Evolutionary conservation across 164 flowering plant species (phyloP), one percentile per base, ranked within the genome.

Genomic region (Chimonanthus salicifolius): DNA sequence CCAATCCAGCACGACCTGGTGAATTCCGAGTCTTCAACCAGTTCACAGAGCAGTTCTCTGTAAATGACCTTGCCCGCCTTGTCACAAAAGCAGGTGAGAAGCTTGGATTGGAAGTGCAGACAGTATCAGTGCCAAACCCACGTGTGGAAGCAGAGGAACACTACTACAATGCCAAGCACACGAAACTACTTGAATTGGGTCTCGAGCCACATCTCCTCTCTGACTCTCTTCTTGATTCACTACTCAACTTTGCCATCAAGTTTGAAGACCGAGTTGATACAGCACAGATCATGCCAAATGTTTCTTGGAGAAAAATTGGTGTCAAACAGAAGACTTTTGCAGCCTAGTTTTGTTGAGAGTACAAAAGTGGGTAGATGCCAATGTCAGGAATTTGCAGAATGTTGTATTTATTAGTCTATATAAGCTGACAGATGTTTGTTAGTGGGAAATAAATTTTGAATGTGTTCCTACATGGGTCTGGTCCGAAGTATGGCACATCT

Each of bases 101-200:
- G 75, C 89, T 92, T 45, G 99, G 99, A 18, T 74, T 94, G 68
- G 88, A 92, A 16, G 97, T 92, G 71, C 60, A 80, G 77, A 84
- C 93, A 54, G 83, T 76, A 76, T 85, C 91, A 13, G 95, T 94
- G 67, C 99, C 99, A 3, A 94, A 94, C 78, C 99, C 99, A 21
- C 86, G 99, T 69, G 97, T 94, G 7, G 99, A 94, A 81, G 95
- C 97, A 11, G 99, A 94, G 78, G 97, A 92, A 70, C 97, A 92
- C 79, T 94, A 94, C 79, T 94, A 94, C 86, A 94, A 92, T 74
- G 97, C 97, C 4, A 94, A 92, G 85, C 95, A 90, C 82, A 92
- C 97, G 5, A 94, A 94, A 77, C 92, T 94, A 48, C 78, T 89
- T 8, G 97, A 92, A 75, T 75, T 94, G 80, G 99, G 97, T 7